These are phyloP conservation scores for Solanum hybrid DNA, from an alignment of 305 asterid species.

Conservation along the genomic window DNA sequence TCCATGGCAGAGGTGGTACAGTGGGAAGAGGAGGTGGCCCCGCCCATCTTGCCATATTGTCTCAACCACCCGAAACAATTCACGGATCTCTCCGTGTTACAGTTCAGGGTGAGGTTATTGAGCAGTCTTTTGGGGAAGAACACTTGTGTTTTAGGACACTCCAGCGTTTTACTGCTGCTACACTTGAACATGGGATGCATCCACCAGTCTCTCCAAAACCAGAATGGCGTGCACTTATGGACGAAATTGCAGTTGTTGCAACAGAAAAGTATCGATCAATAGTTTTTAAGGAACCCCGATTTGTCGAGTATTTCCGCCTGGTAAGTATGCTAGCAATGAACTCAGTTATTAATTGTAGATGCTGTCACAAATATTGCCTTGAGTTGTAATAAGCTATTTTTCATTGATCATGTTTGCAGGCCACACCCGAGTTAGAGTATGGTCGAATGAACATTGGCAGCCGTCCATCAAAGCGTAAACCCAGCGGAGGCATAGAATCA, in stretches of 20 bases:
- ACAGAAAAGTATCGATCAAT: slow-evolving; percentile 43
- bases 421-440: slow-evolving; percentile 50
- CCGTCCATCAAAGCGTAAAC: slow-evolving; percentile 22
- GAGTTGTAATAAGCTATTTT: background rate
- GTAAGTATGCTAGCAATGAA: slow-evolving; percentile 17
- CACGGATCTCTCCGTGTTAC: slow-evolving; percentile 49
- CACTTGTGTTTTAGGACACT: slow-evolving; percentile 48
- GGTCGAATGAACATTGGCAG: slow-evolving; percentile 56
- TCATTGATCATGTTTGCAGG: slow-evolving; percentile 15
- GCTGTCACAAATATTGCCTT: background rate
- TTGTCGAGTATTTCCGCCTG: slow-evolving; percentile 51
- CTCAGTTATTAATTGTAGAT: background rate
- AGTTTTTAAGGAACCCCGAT: slow-evolving; percentile 45
- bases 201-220: slow-evolving; percentile 45
- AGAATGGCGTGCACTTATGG: slow-evolving; percentile 51
- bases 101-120: slow-evolving; percentile 51
- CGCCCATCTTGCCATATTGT: slow-evolving; percentile 49
- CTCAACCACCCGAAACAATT: slow-evolving; percentile 50
- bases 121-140: slow-evolving; percentile 51
- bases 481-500: slow-evolving; percentile 19
- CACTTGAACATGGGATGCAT: slow-evolving; percentile 52
- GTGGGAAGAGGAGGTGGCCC: slow-evolving; percentile 61
- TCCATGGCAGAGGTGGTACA: slow-evolving; percentile 53
- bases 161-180: slow-evolving; percentile 45
- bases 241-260: slow-evolving; percentile 33